Percentiles rank a stretch among this genome's conserved stretches.
Evolutionary conservation across 2,329 filamentous ascomycete species (phyloP).

Genomic region (Macrophomina pseudophaseolina): DNA sequence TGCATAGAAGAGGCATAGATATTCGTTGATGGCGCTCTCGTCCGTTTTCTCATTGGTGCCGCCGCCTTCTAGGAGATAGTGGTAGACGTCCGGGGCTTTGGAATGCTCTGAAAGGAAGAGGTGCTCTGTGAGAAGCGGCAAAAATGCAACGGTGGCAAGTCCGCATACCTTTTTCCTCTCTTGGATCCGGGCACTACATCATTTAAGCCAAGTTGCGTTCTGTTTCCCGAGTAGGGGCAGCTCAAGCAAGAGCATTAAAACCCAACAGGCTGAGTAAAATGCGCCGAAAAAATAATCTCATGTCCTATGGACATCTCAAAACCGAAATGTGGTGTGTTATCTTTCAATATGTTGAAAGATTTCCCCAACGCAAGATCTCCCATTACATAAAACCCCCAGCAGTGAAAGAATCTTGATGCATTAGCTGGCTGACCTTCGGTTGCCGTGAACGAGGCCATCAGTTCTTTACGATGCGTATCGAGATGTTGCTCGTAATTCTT

Average conservation of each 20-base stretch:
- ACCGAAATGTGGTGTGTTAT: constrained; percentile 47
- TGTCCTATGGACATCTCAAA: constrained; percentile 38
- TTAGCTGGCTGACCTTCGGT: neutral
- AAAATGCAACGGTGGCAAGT: neutral
- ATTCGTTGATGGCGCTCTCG: constrained; percentile 48
- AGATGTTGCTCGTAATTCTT: constrained; percentile 10
- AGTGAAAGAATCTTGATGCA: constrained; percentile 34
- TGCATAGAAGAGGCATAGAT: constrained; percentile 47
- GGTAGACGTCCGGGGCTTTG: constrained; percentile 50
- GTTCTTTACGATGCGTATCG: neutral
- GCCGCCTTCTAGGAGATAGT: constrained; percentile 53
- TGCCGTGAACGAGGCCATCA: neutral
- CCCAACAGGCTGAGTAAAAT: neutral
- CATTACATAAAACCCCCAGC: constrained; percentile 59
- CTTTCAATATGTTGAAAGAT: constrained; percentile 51
- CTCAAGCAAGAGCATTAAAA: constrained; percentile 48
- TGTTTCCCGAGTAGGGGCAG: neutral
- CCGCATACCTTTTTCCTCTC: neutral
- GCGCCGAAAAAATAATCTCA: neutral
- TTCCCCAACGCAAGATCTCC: constrained; percentile 55
- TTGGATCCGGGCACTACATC: constrained; percentile 5
- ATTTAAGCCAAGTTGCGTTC: neutral
- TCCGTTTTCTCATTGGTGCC: constrained; percentile 44
- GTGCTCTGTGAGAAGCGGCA: constrained; percentile 27
- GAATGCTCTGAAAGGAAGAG: neutral